Conservation (phyloP, 371 early-diverging fungal genomes). For the Blakeslea trispora region DNA sequence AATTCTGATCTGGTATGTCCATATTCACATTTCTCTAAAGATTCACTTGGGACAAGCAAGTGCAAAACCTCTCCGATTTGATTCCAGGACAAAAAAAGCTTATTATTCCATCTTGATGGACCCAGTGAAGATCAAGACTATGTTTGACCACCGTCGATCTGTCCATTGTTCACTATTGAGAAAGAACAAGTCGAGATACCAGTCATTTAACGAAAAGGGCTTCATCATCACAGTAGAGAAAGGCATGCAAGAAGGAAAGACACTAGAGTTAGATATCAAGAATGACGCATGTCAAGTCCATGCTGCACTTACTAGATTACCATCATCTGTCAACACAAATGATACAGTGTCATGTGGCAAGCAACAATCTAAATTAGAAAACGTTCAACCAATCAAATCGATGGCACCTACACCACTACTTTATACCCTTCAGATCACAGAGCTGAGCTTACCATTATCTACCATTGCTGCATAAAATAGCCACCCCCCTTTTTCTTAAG, state of each 20-base stretch:
- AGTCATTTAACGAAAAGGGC: constrained; percentile 24
- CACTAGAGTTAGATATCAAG: constrained; percentile 30
- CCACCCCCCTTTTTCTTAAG: constrained; percentile 1
- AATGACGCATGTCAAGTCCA: constrained; percentile 39
- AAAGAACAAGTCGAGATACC: constrained; percentile 12
- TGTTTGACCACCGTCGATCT: constrained; percentile 48
- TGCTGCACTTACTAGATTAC: constrained; percentile 36
- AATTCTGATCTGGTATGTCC: background rate
- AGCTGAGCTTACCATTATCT: constrained; percentile 44
- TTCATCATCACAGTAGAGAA: constrained; percentile 45
- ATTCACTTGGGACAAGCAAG: constrained; percentile 42
- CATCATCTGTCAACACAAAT: constrained; percentile 7
- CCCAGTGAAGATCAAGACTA: constrained; percentile 44
- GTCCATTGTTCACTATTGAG: constrained; percentile 42
- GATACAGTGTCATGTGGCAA: constrained; percentile 1
- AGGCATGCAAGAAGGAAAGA: constrained; percentile 39
- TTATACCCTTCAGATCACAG: constrained; percentile 48
- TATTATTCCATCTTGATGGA: constrained; percentile 43
- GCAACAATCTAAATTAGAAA: constrained; percentile 15
- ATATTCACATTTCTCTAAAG: constrained; percentile 15
- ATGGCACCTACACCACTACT: constrained; percentile 39
- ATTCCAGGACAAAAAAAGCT: constrained; percentile 34
- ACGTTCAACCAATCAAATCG: constrained; percentile 9
- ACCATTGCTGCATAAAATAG: constrained; percentile 35
- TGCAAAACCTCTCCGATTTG: constrained; percentile 40